These are phyloP conservation scores for Alternaria sp. DNA, from an alignment of 2,329 filamentous ascomycete genomes.

Conservation along the genomic window DNA sequence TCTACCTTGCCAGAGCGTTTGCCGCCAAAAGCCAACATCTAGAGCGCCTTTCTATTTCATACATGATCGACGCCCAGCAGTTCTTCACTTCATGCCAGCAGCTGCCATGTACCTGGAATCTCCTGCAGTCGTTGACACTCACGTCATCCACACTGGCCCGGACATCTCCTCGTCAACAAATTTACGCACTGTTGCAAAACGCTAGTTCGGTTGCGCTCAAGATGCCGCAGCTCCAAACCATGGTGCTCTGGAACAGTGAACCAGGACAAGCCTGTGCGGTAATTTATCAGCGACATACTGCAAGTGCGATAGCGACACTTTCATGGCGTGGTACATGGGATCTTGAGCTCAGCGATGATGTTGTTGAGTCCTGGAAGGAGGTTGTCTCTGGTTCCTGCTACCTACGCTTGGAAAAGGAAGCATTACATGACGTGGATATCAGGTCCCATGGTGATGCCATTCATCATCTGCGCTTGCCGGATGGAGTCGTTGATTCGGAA, in stretches of 20 bases:
- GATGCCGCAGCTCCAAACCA: slow-evolving; percentile 27
- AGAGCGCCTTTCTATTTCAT: slow-evolving; percentile 27
- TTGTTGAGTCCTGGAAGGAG: slow-evolving; percentile 25
- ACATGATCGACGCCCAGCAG: slow-evolving; percentile 30
- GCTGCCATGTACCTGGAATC: slow-evolving; percentile 28
- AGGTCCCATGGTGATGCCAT: slow-evolving; percentile 25
- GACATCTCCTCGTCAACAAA: slow-evolving; percentile 19
- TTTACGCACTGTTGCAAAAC: slow-evolving; percentile 26
- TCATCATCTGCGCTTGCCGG: slow-evolving; percentile 26
- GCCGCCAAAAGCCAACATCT: slow-evolving; percentile 25
- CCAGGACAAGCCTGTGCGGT: slow-evolving; percentile 24
- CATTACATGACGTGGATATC: slow-evolving; percentile 24
- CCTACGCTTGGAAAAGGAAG: slow-evolving; percentile 11
- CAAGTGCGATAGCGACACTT: slow-evolving; percentile 24
- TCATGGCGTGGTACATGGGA: slow-evolving; percentile 28
- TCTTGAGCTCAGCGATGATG: slow-evolving; percentile 25
- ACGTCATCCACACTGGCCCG: slow-evolving; percentile 26
- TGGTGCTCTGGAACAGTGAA: slow-evolving; percentile 31
- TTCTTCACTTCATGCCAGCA: slow-evolving; percentile 28
- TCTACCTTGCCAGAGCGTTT: slow-evolving; percentile 22
- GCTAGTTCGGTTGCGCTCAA: slow-evolving; percentile 26
- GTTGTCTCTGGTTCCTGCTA: not conserved
- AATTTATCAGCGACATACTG: slow-evolving; percentile 26
- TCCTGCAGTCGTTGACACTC: slow-evolving; percentile 26
- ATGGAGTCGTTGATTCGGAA: slow-evolving; percentile 24